Conservation (phyloP, 2,329 filamentous ascomycete genomes). For the Cladobotryum mycophilum region DNA sequence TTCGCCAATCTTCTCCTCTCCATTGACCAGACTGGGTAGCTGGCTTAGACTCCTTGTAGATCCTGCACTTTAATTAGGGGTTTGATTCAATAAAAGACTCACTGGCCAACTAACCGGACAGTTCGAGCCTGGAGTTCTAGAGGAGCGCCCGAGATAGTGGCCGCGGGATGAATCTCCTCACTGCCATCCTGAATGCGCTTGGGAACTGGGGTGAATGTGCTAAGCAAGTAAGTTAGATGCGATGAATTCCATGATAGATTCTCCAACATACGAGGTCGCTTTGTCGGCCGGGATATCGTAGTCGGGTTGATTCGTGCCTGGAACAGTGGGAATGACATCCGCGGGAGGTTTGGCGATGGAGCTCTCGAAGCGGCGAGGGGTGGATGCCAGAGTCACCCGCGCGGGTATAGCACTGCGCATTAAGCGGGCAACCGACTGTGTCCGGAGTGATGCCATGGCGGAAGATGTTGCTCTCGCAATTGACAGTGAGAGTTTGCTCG, state of each 20-base stretch:
- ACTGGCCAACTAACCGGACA: conserved; percentile 63
- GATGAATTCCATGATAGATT: not conserved
- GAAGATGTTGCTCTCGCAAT: conserved; percentile 25
- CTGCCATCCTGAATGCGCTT: conserved; percentile 86
- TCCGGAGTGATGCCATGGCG: conserved; percentile 61
- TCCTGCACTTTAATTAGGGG: conserved; percentile 46
- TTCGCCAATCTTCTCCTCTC: conserved; percentile 81
- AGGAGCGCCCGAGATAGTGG: conserved; percentile 84
- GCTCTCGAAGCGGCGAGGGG: conserved; percentile 51
- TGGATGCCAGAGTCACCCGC: conserved; percentile 33
- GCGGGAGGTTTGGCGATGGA: conserved; percentile 38
- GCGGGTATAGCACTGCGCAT: conserved; percentile 40
- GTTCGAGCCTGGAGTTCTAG: conserved; percentile 89
- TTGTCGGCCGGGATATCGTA: conserved; percentile 78
- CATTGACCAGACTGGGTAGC: conserved; percentile 92
- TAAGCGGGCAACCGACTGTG: conserved; percentile 45
- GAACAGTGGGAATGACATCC: conserved; percentile 31
- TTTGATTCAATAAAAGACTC: not conserved
- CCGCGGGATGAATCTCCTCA: conserved; percentile 74
- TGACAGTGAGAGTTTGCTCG: conserved; percentile 9
- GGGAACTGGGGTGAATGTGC: conserved; percentile 85
- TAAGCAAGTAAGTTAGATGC: conserved; percentile 29
- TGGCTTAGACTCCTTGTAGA: conserved; percentile 87
- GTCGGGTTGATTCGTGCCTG: conserved; percentile 62
- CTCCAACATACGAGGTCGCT: conserved; percentile 69